A percentile compares a stretch with the other conserved stretches of the same genome.
Evolutionary conservation across 2,329 filamentous ascomycete species (phyloP).

Genomic region (Seiridium cupressi): DNA sequence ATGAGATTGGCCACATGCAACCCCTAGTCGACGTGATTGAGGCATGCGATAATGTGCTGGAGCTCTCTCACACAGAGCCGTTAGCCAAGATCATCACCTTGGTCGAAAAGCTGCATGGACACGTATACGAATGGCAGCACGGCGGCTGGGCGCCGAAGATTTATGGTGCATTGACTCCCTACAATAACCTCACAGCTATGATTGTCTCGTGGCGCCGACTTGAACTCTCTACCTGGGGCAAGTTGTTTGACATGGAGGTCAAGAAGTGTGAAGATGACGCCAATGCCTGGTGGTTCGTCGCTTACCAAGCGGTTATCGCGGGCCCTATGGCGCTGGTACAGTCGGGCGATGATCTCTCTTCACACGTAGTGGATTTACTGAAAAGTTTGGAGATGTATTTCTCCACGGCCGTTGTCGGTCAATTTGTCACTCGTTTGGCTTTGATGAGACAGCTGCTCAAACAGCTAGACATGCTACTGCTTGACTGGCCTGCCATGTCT

Average conservation of each 20-base stretch:
- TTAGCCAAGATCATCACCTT: conserved; percentile 83
- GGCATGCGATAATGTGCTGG: conserved; percentile 72
- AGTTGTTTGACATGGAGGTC: conserved; percentile 80
- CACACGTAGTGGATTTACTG: conserved; percentile 69
- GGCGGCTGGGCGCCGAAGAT: conserved; percentile 80
- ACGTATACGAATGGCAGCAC: conserved; percentile 91
- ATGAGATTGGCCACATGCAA: conserved; percentile 71
- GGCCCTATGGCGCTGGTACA: conserved; percentile 67
- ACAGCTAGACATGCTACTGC: conserved; percentile 61
- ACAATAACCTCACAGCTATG: conserved; percentile 75
- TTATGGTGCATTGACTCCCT: conserved; percentile 67
- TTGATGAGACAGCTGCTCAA: conserved; percentile 65
- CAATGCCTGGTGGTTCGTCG: conserved; percentile 92
- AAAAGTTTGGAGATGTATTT: conserved; percentile 79
- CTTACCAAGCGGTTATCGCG: conserved; percentile 84
- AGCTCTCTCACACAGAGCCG: conserved; percentile 76
- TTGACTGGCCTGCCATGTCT: conserved; percentile 57
- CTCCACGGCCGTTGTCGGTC: conserved; percentile 73
- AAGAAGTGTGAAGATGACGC: conserved; percentile 75
- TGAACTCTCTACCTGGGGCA: conserved; percentile 89
- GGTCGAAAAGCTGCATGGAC: conserved; percentile 81
- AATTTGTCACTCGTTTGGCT: conserved; percentile 70
- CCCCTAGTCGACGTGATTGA: conserved; percentile 74
- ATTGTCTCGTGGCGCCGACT: conserved; percentile 88
- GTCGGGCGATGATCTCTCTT: conserved; percentile 55